Conservation (phyloP, 225 moss, liverwort and hornwort species). For the Lunularia cruciata region DNA sequence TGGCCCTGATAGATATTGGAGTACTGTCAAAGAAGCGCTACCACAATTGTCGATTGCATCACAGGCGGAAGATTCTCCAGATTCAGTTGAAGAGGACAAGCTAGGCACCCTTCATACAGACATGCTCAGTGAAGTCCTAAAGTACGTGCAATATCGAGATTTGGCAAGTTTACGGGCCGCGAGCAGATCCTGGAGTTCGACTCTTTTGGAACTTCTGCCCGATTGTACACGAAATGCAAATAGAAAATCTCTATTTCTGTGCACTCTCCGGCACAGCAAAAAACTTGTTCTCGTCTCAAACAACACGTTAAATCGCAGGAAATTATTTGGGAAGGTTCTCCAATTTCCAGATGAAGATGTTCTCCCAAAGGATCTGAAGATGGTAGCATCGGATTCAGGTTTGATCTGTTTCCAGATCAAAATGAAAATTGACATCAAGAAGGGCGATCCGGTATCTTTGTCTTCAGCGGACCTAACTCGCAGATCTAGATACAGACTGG, state of each 20-base stretch:
- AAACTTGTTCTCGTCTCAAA: neutral
- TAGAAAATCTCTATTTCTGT: neutral
- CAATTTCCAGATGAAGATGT: neutral
- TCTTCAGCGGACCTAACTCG: too few species aligned
- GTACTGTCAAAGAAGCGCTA: too few species aligned
- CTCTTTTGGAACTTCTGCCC: neutral
- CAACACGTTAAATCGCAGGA: neutral
- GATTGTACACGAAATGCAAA: neutral
- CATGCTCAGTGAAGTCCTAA: neutral
- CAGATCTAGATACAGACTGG: neutral
- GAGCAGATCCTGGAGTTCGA: neutral
- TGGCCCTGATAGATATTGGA: too few species aligned
- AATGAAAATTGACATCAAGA: too few species aligned
- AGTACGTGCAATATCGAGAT: neutral
- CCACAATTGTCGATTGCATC: too few species aligned
- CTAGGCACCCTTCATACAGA: neutral
- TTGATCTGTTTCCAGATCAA: too few species aligned
- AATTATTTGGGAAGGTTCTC: neutral
- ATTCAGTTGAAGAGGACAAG: neutral
- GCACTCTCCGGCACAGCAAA: neutral
- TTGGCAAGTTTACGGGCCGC: neutral
- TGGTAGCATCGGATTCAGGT: conserved; percentile 12
- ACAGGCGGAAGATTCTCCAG: too few species aligned
- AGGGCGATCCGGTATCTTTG: too few species aligned
- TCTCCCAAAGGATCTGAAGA: neutral